These are phyloP conservation scores for Mortierella sp. DNA, from an alignment of 371 early-diverging fungal genomes.

Conservation along the genomic window DNA sequence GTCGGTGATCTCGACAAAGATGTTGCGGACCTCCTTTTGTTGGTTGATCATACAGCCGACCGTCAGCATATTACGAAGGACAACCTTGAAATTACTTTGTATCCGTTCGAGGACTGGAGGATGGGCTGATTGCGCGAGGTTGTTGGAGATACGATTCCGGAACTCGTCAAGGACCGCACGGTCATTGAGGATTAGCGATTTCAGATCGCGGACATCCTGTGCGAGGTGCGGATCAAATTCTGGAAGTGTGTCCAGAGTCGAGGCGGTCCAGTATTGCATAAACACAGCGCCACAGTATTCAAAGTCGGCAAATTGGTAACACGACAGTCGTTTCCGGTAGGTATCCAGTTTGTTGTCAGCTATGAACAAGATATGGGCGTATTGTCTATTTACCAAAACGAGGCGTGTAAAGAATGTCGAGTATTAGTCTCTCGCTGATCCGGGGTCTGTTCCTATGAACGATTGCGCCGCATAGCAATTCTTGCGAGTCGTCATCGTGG, in stretches of 20 bases:
- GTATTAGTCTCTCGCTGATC: background rate
- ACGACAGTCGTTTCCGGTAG: slow-evolving; percentile 67
- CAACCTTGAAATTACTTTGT: slow-evolving; percentile 56
- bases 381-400: slow-evolving; percentile 43
- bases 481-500: background rate
- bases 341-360: slow-evolving; percentile 73
- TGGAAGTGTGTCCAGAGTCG: slow-evolving; percentile 48
- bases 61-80: slow-evolving; percentile 63
- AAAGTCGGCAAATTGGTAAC: slow-evolving; percentile 66
- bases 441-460: background rate
- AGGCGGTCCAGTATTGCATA: slow-evolving; percentile 56
- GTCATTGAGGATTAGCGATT: slow-evolving; percentile 46
- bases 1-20: slow-evolving; percentile 66
- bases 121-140: slow-evolving; percentile 39
- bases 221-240: slow-evolving; percentile 61
- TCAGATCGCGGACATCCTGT: slow-evolving; percentile 52
- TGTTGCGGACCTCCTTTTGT: slow-evolving; percentile 68
- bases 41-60: slow-evolving; percentile 65
- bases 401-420: background rate
- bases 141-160: slow-evolving; percentile 50
- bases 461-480: background rate
- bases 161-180: slow-evolving; percentile 50
- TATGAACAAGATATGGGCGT: slow-evolving; percentile 73
- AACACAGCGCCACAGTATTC: slow-evolving; percentile 64
- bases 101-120: slow-evolving; percentile 57